phyloP scores from a whole-genome alignment of 306 rosid species.

The Rubus idaeus region DNA sequence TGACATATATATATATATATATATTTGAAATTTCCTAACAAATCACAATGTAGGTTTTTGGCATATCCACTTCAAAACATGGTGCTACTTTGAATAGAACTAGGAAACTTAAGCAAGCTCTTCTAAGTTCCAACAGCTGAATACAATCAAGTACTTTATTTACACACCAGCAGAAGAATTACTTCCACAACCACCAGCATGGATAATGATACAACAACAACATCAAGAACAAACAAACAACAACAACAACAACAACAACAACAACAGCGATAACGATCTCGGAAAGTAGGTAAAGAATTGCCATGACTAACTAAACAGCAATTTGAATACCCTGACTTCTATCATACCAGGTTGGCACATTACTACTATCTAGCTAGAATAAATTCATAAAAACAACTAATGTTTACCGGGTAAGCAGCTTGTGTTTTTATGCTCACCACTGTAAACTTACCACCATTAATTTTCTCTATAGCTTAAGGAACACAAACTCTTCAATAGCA shows the following conservation, averaged over 20 bases:
- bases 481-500: conserved; percentile 84
- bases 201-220: background rate
- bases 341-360: conserved; percentile 2
- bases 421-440: background rate
- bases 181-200: conserved; percentile 9
- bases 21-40: too few species aligned
- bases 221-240: background rate
- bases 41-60: background rate
- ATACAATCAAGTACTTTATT: background rate
- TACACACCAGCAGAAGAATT: conserved; percentile 17
- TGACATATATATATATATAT: too few species aligned
- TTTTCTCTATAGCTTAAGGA: conserved; percentile 53
- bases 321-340: background rate
- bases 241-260: too few species aligned
- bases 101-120: background rate
- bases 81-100: background rate
- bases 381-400: background rate
- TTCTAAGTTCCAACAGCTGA: conserved; percentile 8
- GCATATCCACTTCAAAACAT: background rate
- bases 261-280: background rate
- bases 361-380: background rate
- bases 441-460: background rate
- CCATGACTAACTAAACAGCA: background rate
- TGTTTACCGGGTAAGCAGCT: background rate
- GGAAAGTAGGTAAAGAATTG: background rate